Evolutionary conservation across 2,329 filamentous ascomycete genomes (phyloP), one percentile per base, ranked within the genome.

Genomic region (Botrytis pseudocinerea): DNA sequence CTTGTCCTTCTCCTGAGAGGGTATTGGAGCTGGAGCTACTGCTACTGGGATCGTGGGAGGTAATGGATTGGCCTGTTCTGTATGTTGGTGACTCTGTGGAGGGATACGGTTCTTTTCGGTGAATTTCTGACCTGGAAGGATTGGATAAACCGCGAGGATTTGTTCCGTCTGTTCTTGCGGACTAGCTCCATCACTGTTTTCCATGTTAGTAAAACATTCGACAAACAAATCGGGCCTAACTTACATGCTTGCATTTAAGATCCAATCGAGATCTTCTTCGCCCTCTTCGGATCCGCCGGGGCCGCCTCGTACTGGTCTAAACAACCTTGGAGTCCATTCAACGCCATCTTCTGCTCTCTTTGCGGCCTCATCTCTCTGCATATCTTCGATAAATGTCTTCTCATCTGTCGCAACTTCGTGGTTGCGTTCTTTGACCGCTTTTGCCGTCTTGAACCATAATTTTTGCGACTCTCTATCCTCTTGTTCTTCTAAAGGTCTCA

Each of bases 371-470:
- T 95, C 91, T 79, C 96, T 89, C 82, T 99, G 96, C 80, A 89
- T 90, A 79, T 98, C 95, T 81, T 99, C 96, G 74, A 99, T 93
- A 81, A 92, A 93, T n/a, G 93, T 95, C 85, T 99, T 99, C 80
- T 98, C 95, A 76, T 96, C 93, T 0, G 96, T 99, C 6, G 96
- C 96, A 14, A 92, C 83, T 77, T 93, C 92, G 79, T 99, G 96
- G 78, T 99, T 95, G 73, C 91, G 90, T 66, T 92, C 90, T 80
- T 91, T 92, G 75, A 99, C 91, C 0, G 95, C 96, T 77, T 91
- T 87, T 14, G 91, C 92, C 0, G 95, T 97, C 68, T 90, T 90
- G 46, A 90, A 84, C 96, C 96, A 99, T 63, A 99, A 85, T 76
- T 86, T 91, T 81, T 97, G 94, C 20, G 95, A 98, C 82, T 99